These are phyloP conservation scores for Trichosporon ovoides DNA, from an alignment of 1,284 basidiomycete genomes.

Conservation along the genomic window DNA sequence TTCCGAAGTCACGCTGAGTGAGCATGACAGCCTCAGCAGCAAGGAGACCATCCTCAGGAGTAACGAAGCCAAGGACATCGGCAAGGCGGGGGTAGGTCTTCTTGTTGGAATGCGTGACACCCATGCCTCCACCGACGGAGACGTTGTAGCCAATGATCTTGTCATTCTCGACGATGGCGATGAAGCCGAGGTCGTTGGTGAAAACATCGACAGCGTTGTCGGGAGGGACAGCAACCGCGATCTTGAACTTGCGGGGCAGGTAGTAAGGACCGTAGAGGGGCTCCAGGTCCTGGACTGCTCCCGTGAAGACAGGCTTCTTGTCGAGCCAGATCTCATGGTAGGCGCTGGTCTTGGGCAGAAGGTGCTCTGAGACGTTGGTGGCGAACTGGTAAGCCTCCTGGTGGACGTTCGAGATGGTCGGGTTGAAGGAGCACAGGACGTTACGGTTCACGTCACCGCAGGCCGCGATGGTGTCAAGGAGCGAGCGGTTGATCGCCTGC, in stretches of 20 bases:
- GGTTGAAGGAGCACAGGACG: constrained; percentile 88
- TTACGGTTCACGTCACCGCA: constrained; percentile 92
- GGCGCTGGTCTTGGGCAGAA: constrained; percentile 84
- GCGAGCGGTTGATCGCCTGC: constrained; percentile 85
- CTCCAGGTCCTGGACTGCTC: constrained; percentile 87
- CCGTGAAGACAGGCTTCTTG: constrained; percentile 87
- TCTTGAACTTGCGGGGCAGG: constrained; percentile 97
- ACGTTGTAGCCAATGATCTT: constrained; percentile 85
- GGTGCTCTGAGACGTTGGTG: constrained; percentile 76
- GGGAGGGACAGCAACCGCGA: constrained; percentile 92
- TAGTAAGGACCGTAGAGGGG: constrained; percentile 97
- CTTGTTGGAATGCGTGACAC: constrained; percentile 97
- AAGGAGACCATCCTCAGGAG: constrained; percentile 74
- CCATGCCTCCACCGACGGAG: constrained; percentile 92
- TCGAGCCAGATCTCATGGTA: constrained; percentile 99
- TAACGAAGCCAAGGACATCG: constrained; percentile 88
- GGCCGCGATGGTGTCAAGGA: constrained; percentile 94
- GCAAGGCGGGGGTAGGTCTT: constrained; percentile 94
- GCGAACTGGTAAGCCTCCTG: constrained; percentile 77
- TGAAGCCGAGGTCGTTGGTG: constrained; percentile 92
- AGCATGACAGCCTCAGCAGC: constrained; percentile 92
- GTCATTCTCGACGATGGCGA: constrained; percentile 77
- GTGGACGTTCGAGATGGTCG: constrained; percentile 78
- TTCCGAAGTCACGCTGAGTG: constrained; percentile 91
- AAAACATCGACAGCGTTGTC: constrained; percentile 96